These are phyloP conservation scores for Xerocomellus amylosporus DNA, from an alignment of 768 basidiomycete genomes.

Conservation along the genomic window DNA sequence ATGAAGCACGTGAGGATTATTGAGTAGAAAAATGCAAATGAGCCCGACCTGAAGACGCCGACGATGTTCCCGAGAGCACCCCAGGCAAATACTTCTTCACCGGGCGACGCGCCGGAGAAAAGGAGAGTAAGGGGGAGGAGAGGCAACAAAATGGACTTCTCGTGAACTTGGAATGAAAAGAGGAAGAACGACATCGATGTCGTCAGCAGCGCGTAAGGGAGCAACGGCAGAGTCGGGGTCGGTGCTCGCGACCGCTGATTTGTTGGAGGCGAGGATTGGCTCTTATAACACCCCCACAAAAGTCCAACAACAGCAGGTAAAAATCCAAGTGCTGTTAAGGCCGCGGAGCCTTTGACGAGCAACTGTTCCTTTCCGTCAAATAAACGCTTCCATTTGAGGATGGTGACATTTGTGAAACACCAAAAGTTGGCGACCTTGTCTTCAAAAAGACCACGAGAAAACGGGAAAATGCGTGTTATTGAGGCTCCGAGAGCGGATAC, in stretches of 20 bases:
- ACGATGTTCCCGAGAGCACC: conserved; percentile 63
- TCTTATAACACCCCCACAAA: conserved; percentile 37
- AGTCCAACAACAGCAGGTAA: conserved; percentile 54
- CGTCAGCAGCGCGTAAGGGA: conserved; percentile 78
- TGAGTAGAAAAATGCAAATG: not conserved
- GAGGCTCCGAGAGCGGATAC: conserved; percentile 53
- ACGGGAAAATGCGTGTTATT: conserved; percentile 84
- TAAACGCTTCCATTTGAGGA: conserved; percentile 74
- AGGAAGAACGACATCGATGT: conserved; percentile 92
- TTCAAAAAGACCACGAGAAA: conserved; percentile 86
- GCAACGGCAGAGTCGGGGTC: conserved; percentile 59
- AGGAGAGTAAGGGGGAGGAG: conserved; percentile 81
- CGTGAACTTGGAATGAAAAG: conserved; percentile 96
- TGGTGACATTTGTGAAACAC: conserved; percentile 82
- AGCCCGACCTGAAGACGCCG: conserved; percentile 77
- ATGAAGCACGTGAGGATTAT: not conserved
- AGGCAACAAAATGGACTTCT: conserved; percentile 87
- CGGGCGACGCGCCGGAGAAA: conserved; percentile 45
- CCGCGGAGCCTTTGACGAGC: conserved; percentile 65
- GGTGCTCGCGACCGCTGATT: conserved; percentile 20
- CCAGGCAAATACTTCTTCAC: conserved; percentile 31
- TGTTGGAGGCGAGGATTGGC: conserved; percentile 12
- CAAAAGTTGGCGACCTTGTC: conserved; percentile 98
- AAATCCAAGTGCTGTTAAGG: conserved; percentile 69
- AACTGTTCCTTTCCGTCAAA: conserved; percentile 40